These are phyloP conservation scores for Neoascochyta sp. DNA, from an alignment of 2,329 filamentous ascomycete species.

Conservation along the genomic window DNA sequence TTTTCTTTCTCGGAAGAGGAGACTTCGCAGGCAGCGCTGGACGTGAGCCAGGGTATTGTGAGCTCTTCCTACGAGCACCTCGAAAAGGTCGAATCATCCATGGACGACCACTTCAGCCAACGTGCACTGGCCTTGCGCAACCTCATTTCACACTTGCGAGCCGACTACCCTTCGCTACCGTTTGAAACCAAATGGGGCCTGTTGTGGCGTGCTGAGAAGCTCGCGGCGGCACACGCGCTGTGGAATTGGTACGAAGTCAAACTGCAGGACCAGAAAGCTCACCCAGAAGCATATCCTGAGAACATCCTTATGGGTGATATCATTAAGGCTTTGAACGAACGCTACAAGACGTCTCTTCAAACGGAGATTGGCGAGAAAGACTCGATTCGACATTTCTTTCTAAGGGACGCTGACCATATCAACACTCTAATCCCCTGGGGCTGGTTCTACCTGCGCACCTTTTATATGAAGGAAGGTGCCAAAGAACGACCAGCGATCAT, in stretches of 20 bases:
- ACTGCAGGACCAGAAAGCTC: slow-evolving; percentile 64
- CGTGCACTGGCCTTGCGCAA: slow-evolving; percentile 71
- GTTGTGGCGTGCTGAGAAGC: slow-evolving; percentile 85
- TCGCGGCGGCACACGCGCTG: slow-evolving; percentile 72
- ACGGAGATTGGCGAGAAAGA: slow-evolving; percentile 68
- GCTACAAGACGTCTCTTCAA: slow-evolving; percentile 67
- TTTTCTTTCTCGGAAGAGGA: slow-evolving; percentile 66
- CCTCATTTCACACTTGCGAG: slow-evolving; percentile 67
- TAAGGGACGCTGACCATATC: slow-evolving; percentile 60
- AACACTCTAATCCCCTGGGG: slow-evolving; percentile 76
- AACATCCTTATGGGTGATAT: slow-evolving; percentile 71
- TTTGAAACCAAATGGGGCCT: slow-evolving; percentile 71
- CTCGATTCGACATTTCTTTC: slow-evolving; percentile 79
- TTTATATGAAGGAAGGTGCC: slow-evolving; percentile 64
- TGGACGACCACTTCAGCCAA: slow-evolving; percentile 75
- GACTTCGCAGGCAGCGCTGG: slow-evolving; percentile 70
- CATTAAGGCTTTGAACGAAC: slow-evolving; percentile 70
- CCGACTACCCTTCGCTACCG: slow-evolving; percentile 62
- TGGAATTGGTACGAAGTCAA: slow-evolving; percentile 78
- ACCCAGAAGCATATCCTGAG: slow-evolving; percentile 55
- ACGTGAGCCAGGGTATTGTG: slow-evolving; percentile 77
- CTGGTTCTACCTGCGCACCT: slow-evolving; percentile 63
- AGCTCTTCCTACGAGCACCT: slow-evolving; percentile 73
- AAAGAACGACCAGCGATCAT: slow-evolving; percentile 52
- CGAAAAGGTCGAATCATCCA: slow-evolving; percentile 65